Conservation (phyloP, 371 early-diverging fungal genomes). For the Mycotypha africana region DNA sequence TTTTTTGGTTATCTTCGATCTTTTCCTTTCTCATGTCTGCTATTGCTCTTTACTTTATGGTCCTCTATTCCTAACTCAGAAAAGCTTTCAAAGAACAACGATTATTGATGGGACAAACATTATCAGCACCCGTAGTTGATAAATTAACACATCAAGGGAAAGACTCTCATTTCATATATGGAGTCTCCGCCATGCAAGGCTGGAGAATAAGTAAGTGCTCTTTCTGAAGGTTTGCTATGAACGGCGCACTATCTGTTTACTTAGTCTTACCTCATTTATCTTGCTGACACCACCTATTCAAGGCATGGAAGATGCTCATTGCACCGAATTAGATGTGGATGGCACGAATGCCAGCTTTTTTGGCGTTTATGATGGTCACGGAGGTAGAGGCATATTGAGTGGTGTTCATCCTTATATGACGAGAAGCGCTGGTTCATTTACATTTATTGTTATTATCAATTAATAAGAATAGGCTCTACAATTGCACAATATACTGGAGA, state of each 20-base stretch:
- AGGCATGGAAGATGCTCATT: slow-evolving; percentile 98
- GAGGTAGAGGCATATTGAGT: slow-evolving; percentile 63
- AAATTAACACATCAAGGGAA: slow-evolving; percentile 76
- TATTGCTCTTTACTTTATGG: too few species aligned
- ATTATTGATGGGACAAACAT: slow-evolving; percentile 87
- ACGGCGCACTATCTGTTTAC: too few species aligned
- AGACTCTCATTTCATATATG: slow-evolving; percentile 71
- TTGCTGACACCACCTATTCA: neutral
- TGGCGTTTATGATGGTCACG: slow-evolving; percentile 97
- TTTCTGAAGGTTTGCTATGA: neutral
- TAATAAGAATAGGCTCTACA: slow-evolving; percentile 46
- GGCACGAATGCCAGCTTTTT: slow-evolving; percentile 71
- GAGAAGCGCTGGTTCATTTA: neutral
- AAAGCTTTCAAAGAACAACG: neutral
- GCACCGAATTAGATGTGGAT: slow-evolving; percentile 71
- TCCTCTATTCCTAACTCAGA: too few species aligned
- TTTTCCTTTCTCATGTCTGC: too few species aligned
- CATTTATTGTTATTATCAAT: neutral
- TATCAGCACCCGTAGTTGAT: slow-evolving; percentile 90
- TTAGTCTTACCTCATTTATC: neutral
- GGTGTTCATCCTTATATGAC: too few species aligned
- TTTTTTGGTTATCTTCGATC: too few species aligned
- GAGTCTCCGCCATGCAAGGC: slow-evolving; percentile 94
- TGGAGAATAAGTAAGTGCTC: slow-evolving; percentile 87
- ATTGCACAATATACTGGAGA: slow-evolving; percentile 88